Evolutionary conservation across 2,329 filamentous ascomycete genomes (phyloP).

Genomic region (Dactylellina drechsleri): DNA sequence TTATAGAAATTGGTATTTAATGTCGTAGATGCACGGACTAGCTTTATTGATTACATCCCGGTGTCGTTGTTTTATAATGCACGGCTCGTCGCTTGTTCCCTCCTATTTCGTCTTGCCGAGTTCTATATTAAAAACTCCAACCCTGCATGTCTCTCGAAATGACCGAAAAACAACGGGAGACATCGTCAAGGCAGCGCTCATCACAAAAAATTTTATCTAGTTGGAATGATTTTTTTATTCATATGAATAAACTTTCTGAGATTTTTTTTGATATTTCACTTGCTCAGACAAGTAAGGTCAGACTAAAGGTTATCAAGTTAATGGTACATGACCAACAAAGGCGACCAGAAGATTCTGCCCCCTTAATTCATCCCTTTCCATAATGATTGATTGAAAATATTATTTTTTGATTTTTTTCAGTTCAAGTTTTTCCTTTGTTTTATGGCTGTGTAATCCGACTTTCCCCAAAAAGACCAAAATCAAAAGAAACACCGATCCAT

Average conservation of each 20-base stretch:
- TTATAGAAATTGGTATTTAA: not conserved
- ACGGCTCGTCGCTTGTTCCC: not conserved
- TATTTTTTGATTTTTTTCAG: constrained; percentile 48
- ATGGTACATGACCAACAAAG: constrained; percentile 46
- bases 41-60: not conserved
- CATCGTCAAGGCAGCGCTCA: not conserved
- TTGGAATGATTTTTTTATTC: constrained; percentile 3
- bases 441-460: constrained; percentile 27
- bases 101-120: not conserved
- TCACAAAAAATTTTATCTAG: not conserved
- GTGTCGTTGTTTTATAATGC: not conserved
- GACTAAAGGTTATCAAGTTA: constrained; percentile 34
- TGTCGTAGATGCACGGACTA: not conserved
- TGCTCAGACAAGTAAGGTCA: constrained; percentile 46
- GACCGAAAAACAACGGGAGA: not conserved
- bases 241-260: constrained; percentile 44
- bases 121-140: not conserved
- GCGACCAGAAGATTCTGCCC: constrained; percentile 29
- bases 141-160: constrained; percentile 9
- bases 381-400: not conserved
- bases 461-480: constrained; percentile 21
- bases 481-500: constrained; percentile 34
- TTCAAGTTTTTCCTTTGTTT: constrained; percentile 51
- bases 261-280: constrained; percentile 29
- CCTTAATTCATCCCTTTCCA: constrained; percentile 31